Percentiles rank a stretch among this genome's conserved stretches.
Conservation (phyloP, 2,329 filamentous ascomycete genomes). For the Microdochium paspali region DNA sequence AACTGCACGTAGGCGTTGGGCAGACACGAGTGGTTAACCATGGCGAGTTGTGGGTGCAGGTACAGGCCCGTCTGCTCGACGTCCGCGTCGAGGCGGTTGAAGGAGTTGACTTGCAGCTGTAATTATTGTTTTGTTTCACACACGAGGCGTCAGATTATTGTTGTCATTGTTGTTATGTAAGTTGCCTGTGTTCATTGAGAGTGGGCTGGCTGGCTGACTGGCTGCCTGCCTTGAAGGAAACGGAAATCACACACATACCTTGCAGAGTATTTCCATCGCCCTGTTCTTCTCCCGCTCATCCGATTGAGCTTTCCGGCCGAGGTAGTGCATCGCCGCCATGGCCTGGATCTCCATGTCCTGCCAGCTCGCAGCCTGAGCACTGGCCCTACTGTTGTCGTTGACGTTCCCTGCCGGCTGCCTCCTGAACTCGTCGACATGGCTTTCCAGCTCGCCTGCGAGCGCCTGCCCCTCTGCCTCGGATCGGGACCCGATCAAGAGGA, state of each 20-base stretch:
- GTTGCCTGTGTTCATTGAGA: no score
- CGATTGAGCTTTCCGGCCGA: constrained; percentile 24
- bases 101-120: constrained; percentile 53
- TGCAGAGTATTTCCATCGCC: constrained; percentile 41
- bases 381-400: not conserved
- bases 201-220: no score
- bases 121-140: constrained; percentile 1
- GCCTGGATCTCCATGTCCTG: constrained; percentile 38
- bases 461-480: constrained; percentile 18
- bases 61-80: constrained; percentile 44
- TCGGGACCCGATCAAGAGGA: constrained; percentile 29
- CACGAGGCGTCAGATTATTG: not conserved
- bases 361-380: constrained; percentile 20
- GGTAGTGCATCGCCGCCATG: constrained; percentile 37
- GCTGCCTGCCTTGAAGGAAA: no score
- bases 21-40: constrained; percentile 54
- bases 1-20: constrained; percentile 52
- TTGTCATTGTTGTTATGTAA: not conserved
- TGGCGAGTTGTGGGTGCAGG: constrained; percentile 44
- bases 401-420: constrained; percentile 9
- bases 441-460: constrained; percentile 31
- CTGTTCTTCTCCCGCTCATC: constrained; percentile 22
- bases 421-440: constrained; percentile 32
- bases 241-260: constrained; percentile 26
- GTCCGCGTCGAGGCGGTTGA: constrained; percentile 45